Conservation (phyloP, 1,284 basidiomycete species). For the Trichosporon asahii region DNA sequence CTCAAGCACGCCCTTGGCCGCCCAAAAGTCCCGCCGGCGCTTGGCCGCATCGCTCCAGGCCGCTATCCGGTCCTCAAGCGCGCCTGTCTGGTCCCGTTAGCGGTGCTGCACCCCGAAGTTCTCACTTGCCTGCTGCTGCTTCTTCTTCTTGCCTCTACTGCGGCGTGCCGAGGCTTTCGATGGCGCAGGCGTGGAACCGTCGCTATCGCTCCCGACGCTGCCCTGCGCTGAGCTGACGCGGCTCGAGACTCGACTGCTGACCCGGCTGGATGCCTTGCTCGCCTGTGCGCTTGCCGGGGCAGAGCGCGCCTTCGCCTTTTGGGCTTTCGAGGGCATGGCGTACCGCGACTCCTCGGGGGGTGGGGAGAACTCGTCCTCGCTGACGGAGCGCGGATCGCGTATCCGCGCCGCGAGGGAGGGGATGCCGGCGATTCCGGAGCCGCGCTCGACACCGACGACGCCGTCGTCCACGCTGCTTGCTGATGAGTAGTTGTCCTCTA, state of each 20-base stretch:
- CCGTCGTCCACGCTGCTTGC: background rate
- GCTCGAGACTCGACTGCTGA: background rate
- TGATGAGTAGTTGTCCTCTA: background rate
- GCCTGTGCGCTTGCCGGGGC: background rate
- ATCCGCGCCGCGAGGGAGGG: background rate
- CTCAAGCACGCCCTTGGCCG: constrained; percentile 13
- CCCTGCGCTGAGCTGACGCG: background rate
- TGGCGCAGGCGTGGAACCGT: background rate
- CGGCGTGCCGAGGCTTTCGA: background rate
- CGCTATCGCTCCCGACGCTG: constrained; percentile 7
- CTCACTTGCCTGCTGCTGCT: background rate
- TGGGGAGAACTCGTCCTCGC: constrained; percentile 7
- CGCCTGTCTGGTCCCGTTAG: background rate
- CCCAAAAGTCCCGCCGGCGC: constrained; percentile 23
- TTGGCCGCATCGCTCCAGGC: background rate
- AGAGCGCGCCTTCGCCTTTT: constrained; percentile 1
- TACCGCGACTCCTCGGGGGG: constrained; percentile 7
- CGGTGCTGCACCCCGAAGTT: background rate
- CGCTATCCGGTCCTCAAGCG: background rate
- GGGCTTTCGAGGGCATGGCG: background rate
- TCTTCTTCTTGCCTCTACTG: background rate
- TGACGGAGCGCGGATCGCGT: background rate
- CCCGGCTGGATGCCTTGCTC: background rate
- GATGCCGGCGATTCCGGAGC: background rate
- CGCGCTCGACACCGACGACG: background rate